phyloP scores from a whole-genome alignment of 129 eudicot genomes.

The Smallanthus sonchifolius region DNA sequence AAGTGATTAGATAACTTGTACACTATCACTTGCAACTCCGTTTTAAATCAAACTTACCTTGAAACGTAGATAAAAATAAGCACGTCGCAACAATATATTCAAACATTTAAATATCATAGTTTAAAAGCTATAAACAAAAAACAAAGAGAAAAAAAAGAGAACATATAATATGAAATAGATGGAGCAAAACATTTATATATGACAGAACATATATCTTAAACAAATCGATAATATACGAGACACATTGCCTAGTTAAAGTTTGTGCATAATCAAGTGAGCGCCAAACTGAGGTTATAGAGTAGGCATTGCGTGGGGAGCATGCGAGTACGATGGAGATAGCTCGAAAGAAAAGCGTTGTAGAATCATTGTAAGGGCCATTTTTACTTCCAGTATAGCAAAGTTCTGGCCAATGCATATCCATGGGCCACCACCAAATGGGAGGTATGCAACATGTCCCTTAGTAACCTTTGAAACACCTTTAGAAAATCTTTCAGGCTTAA shows the following conservation, averaged over 20 bases:
- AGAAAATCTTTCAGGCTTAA: slow-evolving; percentile 59
- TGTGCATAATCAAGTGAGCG: slow-evolving; percentile 47
- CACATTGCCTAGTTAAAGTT: neutral
- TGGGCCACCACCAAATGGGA: slow-evolving; percentile 76
- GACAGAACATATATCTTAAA: too few relatives aligned
- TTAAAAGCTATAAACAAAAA: too few relatives aligned
- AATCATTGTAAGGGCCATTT: slow-evolving; percentile 57
- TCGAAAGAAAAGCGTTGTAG: slow-evolving; percentile 49
- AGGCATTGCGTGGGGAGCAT: slow-evolving; percentile 51
- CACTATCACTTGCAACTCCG: too few relatives aligned
- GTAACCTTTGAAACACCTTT: slow-evolving; percentile 54
- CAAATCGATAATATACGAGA: too few relatives aligned
- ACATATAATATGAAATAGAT: too few relatives aligned
- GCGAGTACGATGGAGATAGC: slow-evolving; percentile 57
- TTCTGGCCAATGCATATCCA: slow-evolving; percentile 61
- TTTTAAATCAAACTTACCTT: too few relatives aligned
- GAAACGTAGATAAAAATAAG: too few relatives aligned
- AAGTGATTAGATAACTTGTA: too few relatives aligned
- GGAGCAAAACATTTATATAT: too few relatives aligned
- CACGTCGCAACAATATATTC: too few relatives aligned
- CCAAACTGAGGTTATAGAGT: slow-evolving; percentile 72
- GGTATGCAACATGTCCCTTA: slow-evolving; percentile 36
- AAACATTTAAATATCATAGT: too few relatives aligned
- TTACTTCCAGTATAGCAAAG: slow-evolving; percentile 55
- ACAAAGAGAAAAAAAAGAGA: too few relatives aligned